Percentiles rank a stretch among this genome's conserved stretches.
These are phyloP conservation scores for Sesbania bispinosa DNA, from an alignment of 306 rosid species.

Conservation along the genomic window DNA sequence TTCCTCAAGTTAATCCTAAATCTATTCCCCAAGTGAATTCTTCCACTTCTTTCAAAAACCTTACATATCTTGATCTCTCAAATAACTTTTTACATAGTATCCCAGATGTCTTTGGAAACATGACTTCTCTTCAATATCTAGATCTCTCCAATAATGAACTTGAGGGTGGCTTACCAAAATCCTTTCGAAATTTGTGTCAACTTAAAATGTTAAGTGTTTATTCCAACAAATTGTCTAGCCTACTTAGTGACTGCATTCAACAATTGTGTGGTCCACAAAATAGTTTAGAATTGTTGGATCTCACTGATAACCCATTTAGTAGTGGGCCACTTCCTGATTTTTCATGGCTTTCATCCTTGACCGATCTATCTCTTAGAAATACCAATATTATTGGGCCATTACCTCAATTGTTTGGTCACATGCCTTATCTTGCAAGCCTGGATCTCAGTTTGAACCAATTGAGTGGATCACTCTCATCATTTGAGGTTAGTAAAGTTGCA, in stretches of 20 bases:
- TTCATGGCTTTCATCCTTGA: neutral
- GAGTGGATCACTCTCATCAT: neutral
- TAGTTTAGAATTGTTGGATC: neutral
- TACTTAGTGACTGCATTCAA: conserved; percentile 18
- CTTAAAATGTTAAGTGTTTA: neutral
- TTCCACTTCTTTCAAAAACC: neutral
- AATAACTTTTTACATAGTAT: conserved; percentile 22
- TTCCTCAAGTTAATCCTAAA: neutral
- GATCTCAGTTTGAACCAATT: neutral
- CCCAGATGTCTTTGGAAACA: no score
- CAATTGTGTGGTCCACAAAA: conserved; percentile 11
- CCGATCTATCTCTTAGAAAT: neutral
- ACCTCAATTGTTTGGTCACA: no score
- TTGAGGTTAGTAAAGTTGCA: neutral
- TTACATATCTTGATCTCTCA: neutral
- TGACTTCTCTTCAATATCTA: no score
- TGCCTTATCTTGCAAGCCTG: no score
- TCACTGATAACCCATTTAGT: neutral
- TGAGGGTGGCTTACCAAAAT: no score
- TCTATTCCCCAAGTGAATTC: neutral
- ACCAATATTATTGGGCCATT: neutral
- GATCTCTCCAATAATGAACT: no score
- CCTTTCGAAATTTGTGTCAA: neutral
- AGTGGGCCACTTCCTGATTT: neutral
- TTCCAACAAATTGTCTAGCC: conserved; percentile 13